Conservation (phyloP, 1,284 basidiomycete genomes). For the Puccinia novopanici region DNA sequence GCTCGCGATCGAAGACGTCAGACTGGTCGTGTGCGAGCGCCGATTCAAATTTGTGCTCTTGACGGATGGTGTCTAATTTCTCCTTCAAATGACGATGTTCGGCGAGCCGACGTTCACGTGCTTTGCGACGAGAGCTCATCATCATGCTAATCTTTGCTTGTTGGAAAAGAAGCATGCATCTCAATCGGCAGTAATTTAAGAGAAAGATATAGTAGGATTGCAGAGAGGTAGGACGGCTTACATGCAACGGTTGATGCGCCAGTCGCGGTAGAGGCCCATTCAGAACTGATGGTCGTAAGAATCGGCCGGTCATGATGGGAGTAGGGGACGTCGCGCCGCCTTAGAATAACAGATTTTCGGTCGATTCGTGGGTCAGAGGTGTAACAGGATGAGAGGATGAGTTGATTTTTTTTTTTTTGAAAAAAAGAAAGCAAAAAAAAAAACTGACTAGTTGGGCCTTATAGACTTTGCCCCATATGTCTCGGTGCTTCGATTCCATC, state of each 20-base stretch:
- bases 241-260: conserved; percentile 42
- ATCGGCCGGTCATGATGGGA: conserved; percentile 44
- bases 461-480: conserved; percentile 17
- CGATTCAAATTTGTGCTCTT: conserved; percentile 23
- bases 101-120: conserved; percentile 3
- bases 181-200: not conserved
- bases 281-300: conserved; percentile 24
- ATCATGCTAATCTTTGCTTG: conserved; percentile 39
- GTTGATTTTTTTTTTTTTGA: no score
- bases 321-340: not conserved
- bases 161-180: not conserved
- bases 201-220: not conserved
- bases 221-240: not conserved
- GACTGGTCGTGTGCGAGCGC: not conserved
- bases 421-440: not conserved
- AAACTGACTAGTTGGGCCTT: conserved; percentile 13
- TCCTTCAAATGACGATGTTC: conserved; percentile 30
- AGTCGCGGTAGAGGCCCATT: conserved; percentile 36
- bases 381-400: not conserved
- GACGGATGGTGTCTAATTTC: conserved; percentile 8
- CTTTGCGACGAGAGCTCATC: conserved; percentile 34
- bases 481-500: not conserved
- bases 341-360: not conserved
- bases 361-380: not conserved
- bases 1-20: not conserved